phyloP scores from a whole-genome alignment of 495 filamentous ascomycete genomes.

The Aspergillus funiculosus region DNA sequence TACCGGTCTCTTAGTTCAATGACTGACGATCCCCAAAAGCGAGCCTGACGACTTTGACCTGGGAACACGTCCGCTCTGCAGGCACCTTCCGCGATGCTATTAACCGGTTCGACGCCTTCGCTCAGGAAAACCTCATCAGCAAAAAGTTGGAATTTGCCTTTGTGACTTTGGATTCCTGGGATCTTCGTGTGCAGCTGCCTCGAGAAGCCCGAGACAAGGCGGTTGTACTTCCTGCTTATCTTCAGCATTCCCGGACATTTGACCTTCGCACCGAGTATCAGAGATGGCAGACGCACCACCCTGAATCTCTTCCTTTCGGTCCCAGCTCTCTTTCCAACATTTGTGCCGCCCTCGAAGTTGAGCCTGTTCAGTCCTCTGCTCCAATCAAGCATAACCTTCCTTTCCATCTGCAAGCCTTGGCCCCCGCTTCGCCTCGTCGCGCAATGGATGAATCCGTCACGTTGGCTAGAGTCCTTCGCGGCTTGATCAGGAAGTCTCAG shows the following conservation, averaged over 20 bases:
- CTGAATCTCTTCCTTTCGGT: conserved; percentile 93
- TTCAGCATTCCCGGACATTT: conserved; percentile 95
- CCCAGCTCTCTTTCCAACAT: conserved; percentile 94
- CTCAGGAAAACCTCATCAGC: conserved; percentile 74
- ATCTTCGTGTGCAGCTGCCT: conserved; percentile 93
- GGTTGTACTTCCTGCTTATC: conserved; percentile 90
- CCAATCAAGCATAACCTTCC: conserved; percentile 98
- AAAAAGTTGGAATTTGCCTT: conserved; percentile 94
- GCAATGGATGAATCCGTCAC: conserved; percentile 98
- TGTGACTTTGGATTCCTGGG: conserved; percentile 97
- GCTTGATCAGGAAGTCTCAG: conserved; percentile 91
- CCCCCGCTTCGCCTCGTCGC: conserved; percentile 91
- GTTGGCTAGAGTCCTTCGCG: conserved; percentile 82
- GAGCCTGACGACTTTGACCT: conserved; percentile 94
- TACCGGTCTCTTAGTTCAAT: conserved; percentile 22
- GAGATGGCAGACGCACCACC: conserved; percentile 95
- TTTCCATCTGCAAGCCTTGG: conserved; percentile 94
- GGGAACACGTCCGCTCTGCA: conserved; percentile 96
- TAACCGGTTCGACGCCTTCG: conserved; percentile 89
- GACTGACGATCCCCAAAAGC: conserved; percentile 51
- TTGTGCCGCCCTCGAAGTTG: conserved; percentile 94
- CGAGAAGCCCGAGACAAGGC: conserved; percentile 97
- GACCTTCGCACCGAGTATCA: conserved; percentile 96
- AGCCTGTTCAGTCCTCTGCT: conserved; percentile 91
- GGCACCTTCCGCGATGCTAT: conserved; percentile 95